Evolutionary conservation across 345 rosid genomes (phyloP), one percentile per base, ranked within the genome.

Genomic region (Mallotus nudiflorus): DNA sequence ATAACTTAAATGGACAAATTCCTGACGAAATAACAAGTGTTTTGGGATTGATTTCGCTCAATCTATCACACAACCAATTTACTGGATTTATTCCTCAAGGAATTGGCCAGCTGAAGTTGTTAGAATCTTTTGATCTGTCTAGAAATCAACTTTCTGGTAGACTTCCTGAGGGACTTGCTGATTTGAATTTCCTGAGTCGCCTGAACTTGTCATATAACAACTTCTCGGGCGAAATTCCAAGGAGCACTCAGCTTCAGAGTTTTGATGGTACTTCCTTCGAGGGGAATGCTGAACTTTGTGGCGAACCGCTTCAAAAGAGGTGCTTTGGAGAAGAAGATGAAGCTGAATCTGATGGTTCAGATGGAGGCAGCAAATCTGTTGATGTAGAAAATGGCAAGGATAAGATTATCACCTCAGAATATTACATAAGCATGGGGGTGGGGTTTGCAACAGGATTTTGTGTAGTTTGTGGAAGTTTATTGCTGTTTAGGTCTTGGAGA

Each of bases 61-160:
- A 63, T 28, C 27, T 63, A 11, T 63, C 67, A 25, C 35, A 45
- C 20, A 45, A 63, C 52, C 37, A 45, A 27, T 19, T 44, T 35
- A 63, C 53, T 10, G 67, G 54, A 27, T 24, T 27, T 29, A 42
- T 63, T 45, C 67, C 54, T 63, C 33, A 22, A 3, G 10, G 11
- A 11, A 42, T 45, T 2, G 53, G 67, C n/a, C 35, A 13, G 10
- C 14, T 63, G 67, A 45, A 27, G 16, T 25, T 29, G 9, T 14
- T 62, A 44, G 40, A 62, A 44, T 62, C 66, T 62, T 29, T 62
- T 62, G 51, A 62, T 45, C 20, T 63, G 20, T 63, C 67, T 6
- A 16, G 6, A 16, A 45, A 63, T 45, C 53, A 63, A 16, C 53
- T 62, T 9, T 62, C 39, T 12, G 62, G 62, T 16, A 45, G 28